Evolutionary conservation across 176 grass and related monocot species (phyloP), one percentile per base, ranked within the genome.

Genomic region (Themeda triandra): DNA sequence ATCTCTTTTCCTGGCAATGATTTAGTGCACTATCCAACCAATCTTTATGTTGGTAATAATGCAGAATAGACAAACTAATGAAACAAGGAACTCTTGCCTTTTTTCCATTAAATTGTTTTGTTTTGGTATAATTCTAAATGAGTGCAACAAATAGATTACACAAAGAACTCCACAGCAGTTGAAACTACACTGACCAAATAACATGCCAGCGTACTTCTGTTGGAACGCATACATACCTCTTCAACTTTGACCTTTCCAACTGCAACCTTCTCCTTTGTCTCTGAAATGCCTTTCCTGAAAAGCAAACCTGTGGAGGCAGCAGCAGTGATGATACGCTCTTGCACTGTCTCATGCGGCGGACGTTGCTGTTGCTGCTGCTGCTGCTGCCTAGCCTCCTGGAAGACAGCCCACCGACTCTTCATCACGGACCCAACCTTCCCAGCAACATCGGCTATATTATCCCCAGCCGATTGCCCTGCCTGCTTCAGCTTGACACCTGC

Each of bases 171-270:
- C 18, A 33, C 37, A 76, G 17, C 21, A 62, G 64, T 40, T 85
- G 18, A 46, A 41, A 42, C 29, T 60, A 76, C 0, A 79, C 15
- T 42, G 18, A 80, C 76, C 3, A 64, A n/a, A 49, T 18, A 65
- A 21, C 30, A 80, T 18, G 30, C 36, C 32, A 35, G 66, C 65
- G 28, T 27, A 82, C 66, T 33, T 37, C 6, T 77, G 11, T 11
- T 24, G 39, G 39, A 59, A 45, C 24, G 41, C 45, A 24, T 23
- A 25, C 66, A 64, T 71, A 99, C 96, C 93, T 99, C 96, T 96
- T 99, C 93, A 80, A 94, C 93, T 86, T 99, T 99, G 78, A 98
- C 79, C 80, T 98, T 98, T 79, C 96, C 96, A 35, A 98, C 93
- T 10, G 85, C 83, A 93, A 95, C 96, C 79, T 94, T 98, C 73